A percentile compares a stretch with the other conserved stretches of the same genome.
These are phyloP conservation scores for Elymus sibiricus DNA, from an alignment of 176 grass and related monocot species.

Conservation along the genomic window DNA sequence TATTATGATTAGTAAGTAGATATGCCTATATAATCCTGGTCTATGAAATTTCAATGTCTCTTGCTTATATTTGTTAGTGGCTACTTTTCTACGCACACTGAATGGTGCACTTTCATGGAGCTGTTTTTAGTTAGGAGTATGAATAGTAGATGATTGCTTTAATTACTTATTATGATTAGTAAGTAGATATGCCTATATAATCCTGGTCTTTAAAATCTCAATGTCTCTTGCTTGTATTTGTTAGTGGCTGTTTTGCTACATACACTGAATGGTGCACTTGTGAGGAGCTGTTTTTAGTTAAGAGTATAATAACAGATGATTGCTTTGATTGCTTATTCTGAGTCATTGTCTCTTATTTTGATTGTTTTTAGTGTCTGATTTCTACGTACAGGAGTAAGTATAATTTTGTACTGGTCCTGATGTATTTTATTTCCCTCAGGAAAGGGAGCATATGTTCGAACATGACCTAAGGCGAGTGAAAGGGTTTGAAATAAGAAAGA, in stretches of 20 bases:
- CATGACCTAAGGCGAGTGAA: constrained; percentile 81
- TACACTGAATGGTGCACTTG: not conserved
- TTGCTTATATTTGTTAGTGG: not conserved
- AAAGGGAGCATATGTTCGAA: constrained; percentile 85
- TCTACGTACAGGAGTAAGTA: not conserved
- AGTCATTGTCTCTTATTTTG: not conserved
- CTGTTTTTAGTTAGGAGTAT: not conserved
- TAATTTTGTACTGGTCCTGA: not conserved
- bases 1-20: not conserved
- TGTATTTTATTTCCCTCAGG: constrained; percentile 40
- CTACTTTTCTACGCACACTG: not conserved
- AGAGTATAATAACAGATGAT: not conserved
- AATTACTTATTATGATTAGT: not conserved
- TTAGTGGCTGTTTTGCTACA: not conserved
- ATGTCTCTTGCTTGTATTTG: not conserved
- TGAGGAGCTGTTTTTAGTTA: not conserved
- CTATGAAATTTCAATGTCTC: not conserved
- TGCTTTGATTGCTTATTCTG: not conserved
- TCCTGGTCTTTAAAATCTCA: not conserved
- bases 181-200: not conserved
- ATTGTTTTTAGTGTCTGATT: not conserved
- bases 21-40: not conserved
- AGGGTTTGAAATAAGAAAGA: constrained; percentile 93
- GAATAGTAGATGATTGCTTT: not conserved
- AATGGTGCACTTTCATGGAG: not conserved